Evolutionary conservation across 306 rosid species (phyloP).

Genomic region (Cyclanthera cordifolia): DNA sequence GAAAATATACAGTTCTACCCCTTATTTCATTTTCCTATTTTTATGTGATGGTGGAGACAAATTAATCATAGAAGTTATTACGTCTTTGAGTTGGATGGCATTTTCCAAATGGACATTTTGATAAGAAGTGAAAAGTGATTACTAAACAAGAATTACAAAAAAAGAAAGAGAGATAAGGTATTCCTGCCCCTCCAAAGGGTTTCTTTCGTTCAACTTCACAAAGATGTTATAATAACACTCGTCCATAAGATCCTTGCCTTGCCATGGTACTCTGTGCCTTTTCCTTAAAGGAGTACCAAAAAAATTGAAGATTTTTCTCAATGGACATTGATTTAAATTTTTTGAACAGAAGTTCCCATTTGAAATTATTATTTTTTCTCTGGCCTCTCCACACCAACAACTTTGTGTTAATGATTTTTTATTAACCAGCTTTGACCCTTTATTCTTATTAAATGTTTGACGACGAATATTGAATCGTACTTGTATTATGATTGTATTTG

Average conservation of each 20-base stretch:
- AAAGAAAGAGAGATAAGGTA: too few relatives aligned
- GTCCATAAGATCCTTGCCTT: too few relatives aligned
- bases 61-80: background rate
- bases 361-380: background rate
- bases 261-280: too few relatives aligned
- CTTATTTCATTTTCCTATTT: background rate
- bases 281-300: too few relatives aligned
- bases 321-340: background rate
- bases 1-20: background rate
- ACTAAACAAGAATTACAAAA: too few relatives aligned
- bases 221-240: too few relatives aligned
- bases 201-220: too few relatives aligned
- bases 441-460: background rate
- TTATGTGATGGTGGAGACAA: background rate
- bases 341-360: background rate
- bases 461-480: background rate
- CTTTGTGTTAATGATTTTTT: background rate
- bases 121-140: too few relatives aligned
- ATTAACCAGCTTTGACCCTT: background rate
- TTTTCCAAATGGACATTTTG: background rate
- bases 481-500: constrained; percentile 10
- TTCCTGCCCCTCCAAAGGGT: too few relatives aligned
- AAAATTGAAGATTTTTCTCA: background rate
- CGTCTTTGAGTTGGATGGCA: background rate
- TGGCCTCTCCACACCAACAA: background rate